Percentiles rank a stretch among this genome's conserved stretches.
Conservation (phyloP, 2,329 filamentous ascomycete genomes). For the Colletotrichum eleusines region DNA sequence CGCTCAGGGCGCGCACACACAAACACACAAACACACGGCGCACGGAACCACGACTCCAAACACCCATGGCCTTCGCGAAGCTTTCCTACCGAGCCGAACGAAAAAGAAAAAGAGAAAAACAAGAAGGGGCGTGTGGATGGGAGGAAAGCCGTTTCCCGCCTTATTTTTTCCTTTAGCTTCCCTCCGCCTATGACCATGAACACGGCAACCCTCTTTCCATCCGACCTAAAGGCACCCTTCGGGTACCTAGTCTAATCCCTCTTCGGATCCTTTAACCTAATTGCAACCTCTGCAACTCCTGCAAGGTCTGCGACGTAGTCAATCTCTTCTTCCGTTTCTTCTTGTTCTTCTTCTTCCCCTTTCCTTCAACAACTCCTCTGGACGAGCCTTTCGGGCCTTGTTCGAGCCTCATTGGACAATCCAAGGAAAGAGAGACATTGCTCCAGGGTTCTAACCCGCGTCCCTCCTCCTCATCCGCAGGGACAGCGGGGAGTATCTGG, state of each 20-base stretch:
- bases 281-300: slow-evolving; percentile 6
- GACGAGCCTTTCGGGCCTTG: background rate
- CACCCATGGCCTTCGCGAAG: background rate
- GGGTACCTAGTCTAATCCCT: background rate
- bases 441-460: too few relatives aligned
- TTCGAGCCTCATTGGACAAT: background rate
- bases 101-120: background rate
- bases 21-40: background rate
- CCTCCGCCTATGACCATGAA: slow-evolving; percentile 1
- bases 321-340: background rate
- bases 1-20: slow-evolving; percentile 6
- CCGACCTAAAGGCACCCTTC: background rate
- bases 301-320: background rate
- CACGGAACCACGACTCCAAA: background rate
- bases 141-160: background rate
- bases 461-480: background rate
- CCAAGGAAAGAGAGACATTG: too few relatives aligned
- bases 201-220: slow-evolving; percentile 3
- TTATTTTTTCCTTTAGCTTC: slow-evolving; percentile 1
- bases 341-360: background rate
- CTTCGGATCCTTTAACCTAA: slow-evolving; percentile 3
- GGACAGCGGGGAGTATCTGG: too few relatives aligned
- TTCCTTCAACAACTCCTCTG: background rate
- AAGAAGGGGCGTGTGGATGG: background rate
- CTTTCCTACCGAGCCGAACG: background rate